phyloP scores from a whole-genome alignment of 345 rosid genomes.

The Kernera saxatilis region DNA sequence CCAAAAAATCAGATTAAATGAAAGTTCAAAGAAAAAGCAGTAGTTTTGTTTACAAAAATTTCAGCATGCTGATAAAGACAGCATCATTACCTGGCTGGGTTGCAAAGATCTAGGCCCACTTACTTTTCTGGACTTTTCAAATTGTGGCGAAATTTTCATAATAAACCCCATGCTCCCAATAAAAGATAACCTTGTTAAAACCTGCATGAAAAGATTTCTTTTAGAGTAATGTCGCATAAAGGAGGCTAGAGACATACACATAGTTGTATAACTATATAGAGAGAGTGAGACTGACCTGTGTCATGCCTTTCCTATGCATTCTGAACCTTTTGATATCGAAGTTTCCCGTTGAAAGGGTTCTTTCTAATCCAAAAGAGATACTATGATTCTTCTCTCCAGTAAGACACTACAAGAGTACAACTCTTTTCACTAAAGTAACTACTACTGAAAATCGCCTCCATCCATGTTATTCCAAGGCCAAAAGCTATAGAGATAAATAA shows the following conservation, averaged over 20 bases:
- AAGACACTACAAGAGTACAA: constrained; percentile 43
- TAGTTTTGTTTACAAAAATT: not conserved
- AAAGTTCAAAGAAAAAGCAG: constrained; percentile 1
- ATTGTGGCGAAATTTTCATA: constrained; percentile 78
- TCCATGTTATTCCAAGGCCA: constrained; percentile 6
- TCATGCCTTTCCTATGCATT: constrained; percentile 97
- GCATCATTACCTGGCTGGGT: constrained; percentile 77
- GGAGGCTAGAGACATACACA: constrained; percentile 3
- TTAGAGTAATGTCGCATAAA: constrained; percentile 13
- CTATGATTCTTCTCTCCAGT: constrained; percentile 24
- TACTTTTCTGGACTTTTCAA: constrained; percentile 97
- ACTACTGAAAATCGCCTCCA: not conserved
- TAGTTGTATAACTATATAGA: not conserved
- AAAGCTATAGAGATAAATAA: not conserved
- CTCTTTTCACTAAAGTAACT: not conserved
- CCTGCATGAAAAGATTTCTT: constrained; percentile 40
- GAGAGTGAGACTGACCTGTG: constrained; percentile 55
- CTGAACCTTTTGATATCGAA: constrained; percentile 85
- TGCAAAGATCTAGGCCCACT: constrained; percentile 99
- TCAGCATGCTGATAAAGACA: constrained; percentile 2
- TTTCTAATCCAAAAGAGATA: constrained; percentile 62
- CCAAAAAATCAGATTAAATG: not conserved
- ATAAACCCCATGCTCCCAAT: constrained; percentile 75
- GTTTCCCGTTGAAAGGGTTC: constrained; percentile 93
- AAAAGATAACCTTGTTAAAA: constrained; percentile 72